These are phyloP conservation scores for Harringtonia aguacate DNA, from an alignment of 2,329 filamentous ascomycete genomes.

Conservation along the genomic window DNA sequence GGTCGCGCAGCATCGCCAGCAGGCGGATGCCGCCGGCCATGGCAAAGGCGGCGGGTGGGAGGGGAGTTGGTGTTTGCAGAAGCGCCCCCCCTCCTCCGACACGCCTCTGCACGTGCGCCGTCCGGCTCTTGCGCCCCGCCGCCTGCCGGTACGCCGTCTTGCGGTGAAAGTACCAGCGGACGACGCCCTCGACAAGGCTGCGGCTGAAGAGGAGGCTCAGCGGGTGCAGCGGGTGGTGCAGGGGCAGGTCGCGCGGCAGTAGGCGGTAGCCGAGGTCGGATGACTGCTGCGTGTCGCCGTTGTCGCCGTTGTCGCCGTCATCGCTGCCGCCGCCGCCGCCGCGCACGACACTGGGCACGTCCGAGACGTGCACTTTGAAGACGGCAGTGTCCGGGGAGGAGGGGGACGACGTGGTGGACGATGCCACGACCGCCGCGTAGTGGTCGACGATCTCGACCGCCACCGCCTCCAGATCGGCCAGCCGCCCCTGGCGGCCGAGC, in stretches of 20 bases:
- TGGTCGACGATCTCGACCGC: conserved; percentile 30
- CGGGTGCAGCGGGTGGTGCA: conserved; percentile 31
- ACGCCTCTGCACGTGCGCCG: too few species aligned
- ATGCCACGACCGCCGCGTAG: conserved; percentile 16
- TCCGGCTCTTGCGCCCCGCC: neutral
- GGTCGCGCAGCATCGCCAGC: conserved; percentile 20
- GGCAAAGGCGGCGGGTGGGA: conserved; percentile 12
- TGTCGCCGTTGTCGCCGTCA: neutral
- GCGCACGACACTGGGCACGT: conserved; percentile 26
- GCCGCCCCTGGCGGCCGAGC: conserved; percentile 30
- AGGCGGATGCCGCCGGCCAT: conserved; percentile 21
- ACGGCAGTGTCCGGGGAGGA: conserved; percentile 21
- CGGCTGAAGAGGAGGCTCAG: conserved; percentile 33
- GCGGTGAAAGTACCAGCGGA: conserved; percentile 31
- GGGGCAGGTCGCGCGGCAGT: conserved; percentile 30
- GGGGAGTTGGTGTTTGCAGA: neutral
- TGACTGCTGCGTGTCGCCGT: neutral
- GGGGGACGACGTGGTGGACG: neutral
- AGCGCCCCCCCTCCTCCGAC: too few species aligned
- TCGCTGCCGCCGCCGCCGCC: conserved; percentile 8
- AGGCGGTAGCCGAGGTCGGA: conserved; percentile 19
- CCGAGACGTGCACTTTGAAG: conserved; percentile 31
- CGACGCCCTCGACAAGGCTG: conserved; percentile 4
- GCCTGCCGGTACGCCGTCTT: conserved; percentile 15
- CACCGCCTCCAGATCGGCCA: conserved; percentile 34